Evolutionary conservation across 2,329 filamentous ascomycete species (phyloP).

Genomic region (Apiospora arundinis): DNA sequence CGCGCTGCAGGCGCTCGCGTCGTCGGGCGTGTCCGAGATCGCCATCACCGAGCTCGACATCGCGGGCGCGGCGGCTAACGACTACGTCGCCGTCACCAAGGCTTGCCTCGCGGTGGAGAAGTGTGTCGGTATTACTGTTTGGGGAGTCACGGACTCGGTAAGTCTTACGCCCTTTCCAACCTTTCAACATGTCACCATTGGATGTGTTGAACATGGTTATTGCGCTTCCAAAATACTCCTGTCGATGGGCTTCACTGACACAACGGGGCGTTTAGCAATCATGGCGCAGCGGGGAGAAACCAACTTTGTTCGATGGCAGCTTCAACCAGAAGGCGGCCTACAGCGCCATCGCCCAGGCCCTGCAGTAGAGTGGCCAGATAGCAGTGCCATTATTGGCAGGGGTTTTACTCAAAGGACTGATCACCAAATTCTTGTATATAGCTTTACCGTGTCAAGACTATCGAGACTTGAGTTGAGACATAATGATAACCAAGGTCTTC

Average conservation of each 20-base stretch:
- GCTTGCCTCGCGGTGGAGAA: conserved; percentile 64
- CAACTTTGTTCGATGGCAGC: conserved; percentile 59
- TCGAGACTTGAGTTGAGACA: background rate
- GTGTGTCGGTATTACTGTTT: conserved; percentile 72
- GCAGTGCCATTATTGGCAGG: too few relatives aligned
- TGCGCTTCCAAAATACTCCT: too few relatives aligned
- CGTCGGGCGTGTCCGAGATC: conserved; percentile 54
- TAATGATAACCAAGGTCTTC: too few relatives aligned
- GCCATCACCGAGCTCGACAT: conserved; percentile 72
- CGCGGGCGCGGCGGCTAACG: conserved; percentile 57
- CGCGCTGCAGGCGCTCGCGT: conserved; percentile 55
- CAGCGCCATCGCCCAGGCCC: conserved; percentile 46
- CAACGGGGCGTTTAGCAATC: conserved; percentile 46
- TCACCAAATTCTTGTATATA: background rate
- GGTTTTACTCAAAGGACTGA: background rate
- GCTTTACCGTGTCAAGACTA: background rate
- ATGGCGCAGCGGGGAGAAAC: conserved; percentile 56
- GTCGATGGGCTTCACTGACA: background rate
- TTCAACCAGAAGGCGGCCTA: conserved; percentile 60
- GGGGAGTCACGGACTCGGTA: conserved; percentile 57
- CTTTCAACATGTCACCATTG: background rate
- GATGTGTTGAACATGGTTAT: too few relatives aligned
- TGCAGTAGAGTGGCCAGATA: conserved; percentile 34
- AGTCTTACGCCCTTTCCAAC: conserved; percentile 29
- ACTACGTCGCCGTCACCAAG: conserved; percentile 64